Conservation (phyloP, 768 basidiomycete genomes). For the Leccinum ochraceum region DNA sequence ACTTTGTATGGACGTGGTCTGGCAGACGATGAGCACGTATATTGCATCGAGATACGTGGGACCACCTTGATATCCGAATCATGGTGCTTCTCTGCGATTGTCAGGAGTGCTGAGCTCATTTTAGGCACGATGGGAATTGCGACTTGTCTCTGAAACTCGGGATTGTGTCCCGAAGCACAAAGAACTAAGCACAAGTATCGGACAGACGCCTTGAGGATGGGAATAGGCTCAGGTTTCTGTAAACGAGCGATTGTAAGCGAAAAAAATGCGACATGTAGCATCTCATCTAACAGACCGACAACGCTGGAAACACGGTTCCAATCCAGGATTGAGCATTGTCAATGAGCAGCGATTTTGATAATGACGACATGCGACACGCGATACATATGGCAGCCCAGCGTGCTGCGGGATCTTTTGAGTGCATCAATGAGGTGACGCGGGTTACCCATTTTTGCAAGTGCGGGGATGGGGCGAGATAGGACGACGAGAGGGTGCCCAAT, state of each 20-base stretch:
- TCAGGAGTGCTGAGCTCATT: slow-evolving; percentile 59
- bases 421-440: slow-evolving; percentile 72
- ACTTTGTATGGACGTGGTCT: slow-evolving; percentile 48
- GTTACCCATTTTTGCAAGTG: slow-evolving; percentile 75
- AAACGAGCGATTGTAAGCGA: slow-evolving; percentile 16
- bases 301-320: slow-evolving; percentile 57
- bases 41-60: slow-evolving; percentile 1
- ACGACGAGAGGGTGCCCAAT: slow-evolving; percentile 51
- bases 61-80: slow-evolving; percentile 58
- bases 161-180: slow-evolving; percentile 53
- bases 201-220: slow-evolving; percentile 63
- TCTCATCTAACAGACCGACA: slow-evolving; percentile 58
- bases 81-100: slow-evolving; percentile 51
- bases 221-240: slow-evolving; percentile 69
- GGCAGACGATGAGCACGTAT: slow-evolving; percentile 18
- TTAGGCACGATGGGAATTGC: slow-evolving; percentile 72
- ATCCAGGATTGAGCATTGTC: slow-evolving; percentile 78
- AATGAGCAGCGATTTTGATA: slow-evolving; percentile 61
- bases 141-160: slow-evolving; percentile 83
- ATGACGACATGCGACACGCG: slow-evolving; percentile 61
- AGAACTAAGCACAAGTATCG: slow-evolving; percentile 65
- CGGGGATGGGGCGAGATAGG: slow-evolving; percentile 58
- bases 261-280: slow-evolving; percentile 18
- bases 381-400: slow-evolving; percentile 82
- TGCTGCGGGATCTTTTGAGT: slow-evolving; percentile 73